phyloP scores from a whole-genome alignment of 2,329 filamentous ascomycete genomes.

The Alternaria hordeiaustralica region DNA sequence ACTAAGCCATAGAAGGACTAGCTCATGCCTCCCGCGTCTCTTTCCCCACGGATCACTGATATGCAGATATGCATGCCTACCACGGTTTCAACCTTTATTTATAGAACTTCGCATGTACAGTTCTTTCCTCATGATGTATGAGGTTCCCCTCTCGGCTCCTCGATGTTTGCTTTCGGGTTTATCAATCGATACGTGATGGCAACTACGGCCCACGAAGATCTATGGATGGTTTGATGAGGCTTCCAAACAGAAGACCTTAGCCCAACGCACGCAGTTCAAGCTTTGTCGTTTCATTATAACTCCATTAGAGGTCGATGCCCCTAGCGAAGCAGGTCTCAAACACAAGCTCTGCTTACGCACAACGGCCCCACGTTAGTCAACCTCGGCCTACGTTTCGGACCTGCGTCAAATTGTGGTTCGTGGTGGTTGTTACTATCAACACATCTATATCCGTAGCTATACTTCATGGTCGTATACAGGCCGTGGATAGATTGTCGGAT shows the following conservation, averaged over 20 bases:
- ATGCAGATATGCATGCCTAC: neutral
- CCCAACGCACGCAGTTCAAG: neutral
- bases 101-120: neutral
- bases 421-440: neutral
- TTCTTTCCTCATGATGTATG: neutral
- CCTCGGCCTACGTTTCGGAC: neutral
- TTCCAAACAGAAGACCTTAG: neutral
- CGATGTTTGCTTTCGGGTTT: neutral
- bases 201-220: neutral
- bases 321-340: neutral
- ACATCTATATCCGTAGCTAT: neutral
- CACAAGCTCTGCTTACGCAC: conserved; percentile 9
- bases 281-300: neutral
- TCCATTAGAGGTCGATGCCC: neutral
- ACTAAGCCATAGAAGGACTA: conserved; percentile 12
- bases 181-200: neutral
- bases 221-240: neutral
- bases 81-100: neutral
- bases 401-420: neutral
- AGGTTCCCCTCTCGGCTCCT: neutral
- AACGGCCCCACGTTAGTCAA: conserved; percentile 5
- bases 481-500: neutral
- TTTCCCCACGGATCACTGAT: neutral
- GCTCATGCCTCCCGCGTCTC: neutral
- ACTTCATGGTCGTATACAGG: neutral